Conservation (phyloP, 1,284 basidiomycete species). For the Cutaneotrichosporon curvatum region DNA sequence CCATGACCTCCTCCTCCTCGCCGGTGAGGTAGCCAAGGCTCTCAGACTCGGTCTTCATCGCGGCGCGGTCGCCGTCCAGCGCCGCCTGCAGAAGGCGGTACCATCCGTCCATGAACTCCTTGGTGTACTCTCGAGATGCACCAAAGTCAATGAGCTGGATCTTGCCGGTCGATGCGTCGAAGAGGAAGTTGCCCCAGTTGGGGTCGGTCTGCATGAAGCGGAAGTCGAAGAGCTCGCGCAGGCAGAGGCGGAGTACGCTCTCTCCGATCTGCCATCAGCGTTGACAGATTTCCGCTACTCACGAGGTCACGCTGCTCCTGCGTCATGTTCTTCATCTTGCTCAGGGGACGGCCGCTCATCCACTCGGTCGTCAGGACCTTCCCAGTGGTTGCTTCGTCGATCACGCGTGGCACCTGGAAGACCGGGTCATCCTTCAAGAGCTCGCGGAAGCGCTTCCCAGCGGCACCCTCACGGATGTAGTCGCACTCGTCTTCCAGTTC, state of each 20-base stretch:
- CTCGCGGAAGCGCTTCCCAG: constrained; percentile 58
- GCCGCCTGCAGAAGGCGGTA: constrained; percentile 71
- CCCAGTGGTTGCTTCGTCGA: constrained; percentile 66
- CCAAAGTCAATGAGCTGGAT: constrained; percentile 95
- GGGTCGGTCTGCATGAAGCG: constrained; percentile 97
- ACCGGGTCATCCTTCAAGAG: constrained; percentile 56
- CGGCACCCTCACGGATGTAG: constrained; percentile 79
- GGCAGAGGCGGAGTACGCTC: constrained; percentile 74
- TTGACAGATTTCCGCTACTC: constrained; percentile 24
- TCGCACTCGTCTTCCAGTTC: constrained; percentile 95
- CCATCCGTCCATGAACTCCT: constrained; percentile 85
- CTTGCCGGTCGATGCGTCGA: constrained; percentile 55
- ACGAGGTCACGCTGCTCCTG: constrained; percentile 72
- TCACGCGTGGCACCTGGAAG: constrained; percentile 78
- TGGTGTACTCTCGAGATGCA: constrained; percentile 78
- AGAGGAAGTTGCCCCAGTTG: constrained; percentile 97
- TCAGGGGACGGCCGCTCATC: constrained; percentile 75
- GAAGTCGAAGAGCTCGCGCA: constrained; percentile 86
- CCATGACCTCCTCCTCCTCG: constrained; percentile 76
- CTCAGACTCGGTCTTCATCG: constrained; percentile 66
- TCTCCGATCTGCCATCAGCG: constrained; percentile 62
- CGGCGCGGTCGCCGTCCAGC: constrained; percentile 59
- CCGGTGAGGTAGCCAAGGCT: constrained; percentile 86
- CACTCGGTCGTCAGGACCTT: constrained; percentile 85
- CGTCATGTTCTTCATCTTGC: constrained; percentile 54